Base-by-base conservation (phyloP, 306 rosid genomes). In the Sophora flavescens region DNA sequence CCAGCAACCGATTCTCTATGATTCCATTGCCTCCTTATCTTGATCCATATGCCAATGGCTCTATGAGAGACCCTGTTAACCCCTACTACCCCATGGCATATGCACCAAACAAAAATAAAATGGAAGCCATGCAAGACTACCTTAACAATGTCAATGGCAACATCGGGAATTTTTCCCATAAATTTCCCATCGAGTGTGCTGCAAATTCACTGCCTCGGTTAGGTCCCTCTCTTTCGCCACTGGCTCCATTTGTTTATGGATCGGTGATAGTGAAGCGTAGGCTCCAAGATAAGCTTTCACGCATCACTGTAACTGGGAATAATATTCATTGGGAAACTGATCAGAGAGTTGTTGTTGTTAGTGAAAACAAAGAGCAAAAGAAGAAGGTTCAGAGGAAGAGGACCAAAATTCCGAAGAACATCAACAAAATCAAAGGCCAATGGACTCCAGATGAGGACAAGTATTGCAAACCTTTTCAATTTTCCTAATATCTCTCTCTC, bases 361-460 rank as follows among this genome's bases (percentile, higher is more conserved):
- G 41, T 36, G 41, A 36, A 4, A 1, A 18, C 17, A 13, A 10
- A 13, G 16, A 32, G 6, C 36, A 14, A 1, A n/a, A 8, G 39
- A 84, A 26, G 35, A 71, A 22, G 57, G 16, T 42, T 16, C 72
- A 62, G 5, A 81, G 42, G 54, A 64, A 50, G 1, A 50, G 9
- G 22, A 41, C 2, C n/a, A 73, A 74, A 74, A 14, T 10, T 41
- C 84, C 53, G 13, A 81, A 5, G 16, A 13, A 63, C 14, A 2
- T 63, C 2, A 36, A 9, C 42, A 76, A 80, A 2, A 70, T 89
- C 74, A 93, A 91, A 68, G 92, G 93, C 30, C 96, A 86, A 16
- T 93, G 98, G 98, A 81, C 83, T 17, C 68, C 78, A 2, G 75
- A 80, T 3, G 97, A 93, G 73, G 96, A 93, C 78, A 84, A 82